Evolutionary conservation across 768 basidiomycete species (phyloP), one percentile per base, ranked within the genome.

Genomic region (Phlebiopsis flavidoalba): DNA sequence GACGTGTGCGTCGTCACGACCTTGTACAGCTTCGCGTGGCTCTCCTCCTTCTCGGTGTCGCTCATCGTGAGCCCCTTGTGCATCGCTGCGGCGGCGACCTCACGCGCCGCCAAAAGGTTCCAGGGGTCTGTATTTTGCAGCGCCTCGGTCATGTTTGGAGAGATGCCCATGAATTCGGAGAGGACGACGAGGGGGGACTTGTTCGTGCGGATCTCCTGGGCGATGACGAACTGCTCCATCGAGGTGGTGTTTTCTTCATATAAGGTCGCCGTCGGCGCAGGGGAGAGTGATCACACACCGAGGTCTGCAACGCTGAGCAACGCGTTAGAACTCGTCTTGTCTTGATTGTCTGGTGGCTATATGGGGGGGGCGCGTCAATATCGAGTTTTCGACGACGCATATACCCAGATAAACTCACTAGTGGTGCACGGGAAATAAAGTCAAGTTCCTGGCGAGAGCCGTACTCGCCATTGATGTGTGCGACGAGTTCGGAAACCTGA

Each of bases 201-300:
- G 70, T 89, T 88, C 55, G 92, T 89, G 67, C 79, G 80, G 26
- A n/a, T n/a, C 66, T 90, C 84, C 75, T 99, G 96, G 36, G 95
- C 94, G 63, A 98, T 90, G 31, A 96, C 90, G 73, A 95, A 98
- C 26, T n/a, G n/a, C 74, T 98, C 96, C 94, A 97, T 96, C 55
- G 88, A 89, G 0, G 95, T 97, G 14, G 96, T 98, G 80, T 99
- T 99, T 97, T 98, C 98, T 6, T 96, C 97, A 70, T 99, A 96
- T 36, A 96, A 85, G 7, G 98, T 80, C 0, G 95, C 93, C 0
- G 96, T 98, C 73, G 98, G 96, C 26, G 26, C 26, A 31, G 26
- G 26, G 26, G 26, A 31, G 26, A 31, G 26, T 31, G 26, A 31
- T 31, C 3, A 31, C 46, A 98, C 88, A 15, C 89, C 96, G 12